Percentiles rank a stretch among this genome's conserved stretches.
phyloP scores from a whole-genome alignment of 202 grass and related monocot species.

The Hordeum pubiflorum region DNA sequence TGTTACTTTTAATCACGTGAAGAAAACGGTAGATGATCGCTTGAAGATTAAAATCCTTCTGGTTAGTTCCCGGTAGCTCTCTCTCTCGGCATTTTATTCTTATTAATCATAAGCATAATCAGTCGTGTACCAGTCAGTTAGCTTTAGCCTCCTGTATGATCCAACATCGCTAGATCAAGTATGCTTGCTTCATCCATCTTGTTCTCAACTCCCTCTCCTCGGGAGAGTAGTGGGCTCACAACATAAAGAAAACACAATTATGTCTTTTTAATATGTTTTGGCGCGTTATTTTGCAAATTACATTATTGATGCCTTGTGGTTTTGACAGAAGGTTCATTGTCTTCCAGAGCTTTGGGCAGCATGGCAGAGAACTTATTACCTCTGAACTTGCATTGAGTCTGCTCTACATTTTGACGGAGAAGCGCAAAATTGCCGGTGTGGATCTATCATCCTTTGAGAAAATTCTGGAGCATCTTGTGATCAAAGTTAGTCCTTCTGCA shows the following conservation, averaged over 20 bases:
- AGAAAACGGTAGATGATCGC: conserved; percentile 29
- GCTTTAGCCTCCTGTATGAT: not conserved
- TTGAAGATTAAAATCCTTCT: conserved; percentile 69
- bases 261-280: not conserved
- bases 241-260: not conserved
- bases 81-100: not conserved
- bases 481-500: conserved; percentile 54
- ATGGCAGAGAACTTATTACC: conserved; percentile 95
- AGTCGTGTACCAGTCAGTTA: not conserved
- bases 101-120: not conserved
- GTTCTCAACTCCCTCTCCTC: not conserved
- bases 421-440: conserved; percentile 52
- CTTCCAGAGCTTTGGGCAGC: conserved; percentile 99
- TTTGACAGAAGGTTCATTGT: conserved; percentile 98
- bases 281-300: conserved; percentile 6
- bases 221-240: not conserved
- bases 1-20: conserved; percentile 67
- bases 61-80: conserved; percentile 48
- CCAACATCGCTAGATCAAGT: not conserved
- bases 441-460: conserved; percentile 57
- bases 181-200: not conserved
- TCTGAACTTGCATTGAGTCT: conserved; percentile 80
- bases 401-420: conserved; percentile 70
- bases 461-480: conserved; percentile 73
- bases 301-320: conserved; percentile 46